These are phyloP conservation scores for Taxawa tesnikishii DNA, from an alignment of 2,329 filamentous ascomycete species.

Conservation along the genomic window DNA sequence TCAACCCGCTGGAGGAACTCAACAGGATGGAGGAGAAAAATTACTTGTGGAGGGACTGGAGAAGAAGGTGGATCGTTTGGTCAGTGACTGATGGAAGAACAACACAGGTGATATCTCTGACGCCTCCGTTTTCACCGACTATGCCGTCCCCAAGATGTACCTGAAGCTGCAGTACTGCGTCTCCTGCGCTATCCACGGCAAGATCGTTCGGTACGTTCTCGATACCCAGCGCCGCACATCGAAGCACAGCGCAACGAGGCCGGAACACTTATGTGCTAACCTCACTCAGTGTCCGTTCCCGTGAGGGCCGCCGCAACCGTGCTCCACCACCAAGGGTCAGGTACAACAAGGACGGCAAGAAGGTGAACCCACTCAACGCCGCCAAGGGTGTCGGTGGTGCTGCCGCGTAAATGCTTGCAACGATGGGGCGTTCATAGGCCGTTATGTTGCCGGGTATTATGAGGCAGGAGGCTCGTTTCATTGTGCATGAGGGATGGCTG, in stretches of 20 bases:
- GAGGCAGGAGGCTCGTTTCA: background rate
- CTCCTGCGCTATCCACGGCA: slow-evolving; percentile 99
- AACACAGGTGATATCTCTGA: slow-evolving; percentile 95
- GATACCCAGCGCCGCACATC: background rate
- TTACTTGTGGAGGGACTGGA: slow-evolving; percentile 7
- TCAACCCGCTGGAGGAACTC: slow-evolving; percentile 21
- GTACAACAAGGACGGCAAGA: slow-evolving; percentile 99
- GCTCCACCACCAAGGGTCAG: slow-evolving; percentile 92
- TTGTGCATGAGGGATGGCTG: background rate
- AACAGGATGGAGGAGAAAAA: slow-evolving; percentile 6
- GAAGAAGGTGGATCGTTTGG: no score
- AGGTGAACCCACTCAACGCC: slow-evolving; percentile 79
- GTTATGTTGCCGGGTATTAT: background rate
- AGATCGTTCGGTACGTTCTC: slow-evolving; percentile 95
- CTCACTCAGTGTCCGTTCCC: slow-evolving; percentile 74
- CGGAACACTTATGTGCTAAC: slow-evolving; percentile 9
- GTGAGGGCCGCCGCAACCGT: slow-evolving; percentile 95
- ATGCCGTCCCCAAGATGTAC: slow-evolving; percentile 99
- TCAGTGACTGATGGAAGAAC: no score
- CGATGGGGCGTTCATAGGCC: background rate
- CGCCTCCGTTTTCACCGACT: slow-evolving; percentile 97
- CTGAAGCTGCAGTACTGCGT: slow-evolving; percentile 99
- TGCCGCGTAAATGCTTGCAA: slow-evolving; percentile 11
- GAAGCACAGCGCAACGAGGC: slow-evolving; percentile 1
- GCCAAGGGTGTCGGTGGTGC: slow-evolving; percentile 42